A percentile compares a stretch with the other conserved stretches of the same genome.
These are phyloP conservation scores for Starmerella roubikii DNA, from an alignment of 805 yeast genomes.

Conservation along the genomic window DNA sequence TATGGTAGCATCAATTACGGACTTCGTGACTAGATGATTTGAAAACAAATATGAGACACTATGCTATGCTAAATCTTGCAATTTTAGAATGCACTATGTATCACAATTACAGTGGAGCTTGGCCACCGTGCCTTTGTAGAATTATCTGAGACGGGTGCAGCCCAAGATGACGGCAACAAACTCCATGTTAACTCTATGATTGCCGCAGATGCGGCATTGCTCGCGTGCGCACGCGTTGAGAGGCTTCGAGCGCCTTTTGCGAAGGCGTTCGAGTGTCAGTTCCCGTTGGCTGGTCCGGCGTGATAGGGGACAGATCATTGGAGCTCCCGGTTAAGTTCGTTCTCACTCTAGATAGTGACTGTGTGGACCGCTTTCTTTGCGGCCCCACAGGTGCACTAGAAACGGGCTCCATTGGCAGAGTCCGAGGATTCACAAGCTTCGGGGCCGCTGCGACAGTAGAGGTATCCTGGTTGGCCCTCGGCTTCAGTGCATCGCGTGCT, in stretches of 20 bases:
- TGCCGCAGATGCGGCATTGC: constrained; percentile 1
- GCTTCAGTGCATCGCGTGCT: constrained; percentile 4
- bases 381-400: no score
- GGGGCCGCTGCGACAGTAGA: neutral
- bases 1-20: no score
- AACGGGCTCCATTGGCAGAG: no score
- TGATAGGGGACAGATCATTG: constrained; percentile 4
- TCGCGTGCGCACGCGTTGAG: constrained; percentile 7
- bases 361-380: neutral
- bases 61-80: no score
- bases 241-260: constrained; percentile 14
- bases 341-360: neutral
- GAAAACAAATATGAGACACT: no score
- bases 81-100: no score
- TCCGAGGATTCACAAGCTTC: neutral
- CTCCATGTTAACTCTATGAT: neutral
- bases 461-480: neutral
- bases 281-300: constrained; percentile 8
- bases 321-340: neutral
- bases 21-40: no score
- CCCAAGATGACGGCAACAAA: no score
- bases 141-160: no score
- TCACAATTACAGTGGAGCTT: no score
- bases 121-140: no score
- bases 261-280: constrained; percentile 11